These are phyloP conservation scores for Eutrema japonicum DNA, from an alignment of 345 rosid genomes.

Conservation along the genomic window DNA sequence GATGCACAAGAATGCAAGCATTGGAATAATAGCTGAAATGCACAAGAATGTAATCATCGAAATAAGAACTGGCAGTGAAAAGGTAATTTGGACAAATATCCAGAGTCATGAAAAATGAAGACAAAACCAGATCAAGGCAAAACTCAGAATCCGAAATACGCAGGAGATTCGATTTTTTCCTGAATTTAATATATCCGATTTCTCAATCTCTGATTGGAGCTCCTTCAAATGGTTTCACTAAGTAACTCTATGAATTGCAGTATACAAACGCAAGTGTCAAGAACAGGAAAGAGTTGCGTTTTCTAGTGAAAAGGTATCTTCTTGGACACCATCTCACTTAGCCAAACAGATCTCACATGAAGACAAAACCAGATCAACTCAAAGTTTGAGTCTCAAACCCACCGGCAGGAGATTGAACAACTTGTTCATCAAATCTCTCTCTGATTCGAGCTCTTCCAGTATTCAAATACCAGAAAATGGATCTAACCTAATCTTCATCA, in stretches of 20 bases:
- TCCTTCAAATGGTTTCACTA: background rate
- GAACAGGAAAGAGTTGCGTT: background rate
- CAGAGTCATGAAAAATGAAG: background rate
- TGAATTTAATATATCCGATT: background rate
- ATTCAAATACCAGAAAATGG: slow-evolving; percentile 1
- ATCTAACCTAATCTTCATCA: slow-evolving; percentile 59
- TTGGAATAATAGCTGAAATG: background rate
- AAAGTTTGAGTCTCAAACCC: background rate
- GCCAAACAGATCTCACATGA: background rate
- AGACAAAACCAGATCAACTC: background rate
- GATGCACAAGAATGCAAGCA: too few species aligned
- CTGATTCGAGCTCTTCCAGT: background rate
- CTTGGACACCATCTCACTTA: background rate
- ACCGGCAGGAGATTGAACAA: background rate
- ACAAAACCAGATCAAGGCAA: background rate
- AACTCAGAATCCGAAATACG: background rate
- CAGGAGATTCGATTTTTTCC: background rate
- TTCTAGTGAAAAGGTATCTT: slow-evolving; percentile 2
- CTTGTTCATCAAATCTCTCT: slow-evolving; percentile 18
- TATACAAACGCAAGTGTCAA: background rate
- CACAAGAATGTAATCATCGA: too few species aligned
- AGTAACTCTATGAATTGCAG: background rate
- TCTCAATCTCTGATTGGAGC: background rate
- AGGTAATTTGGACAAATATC: background rate
- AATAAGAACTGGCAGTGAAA: too few species aligned